phyloP scores from a whole-genome alignment of 2,329 filamentous ascomycete genomes.

The Cryoendolithus antarcticus region DNA sequence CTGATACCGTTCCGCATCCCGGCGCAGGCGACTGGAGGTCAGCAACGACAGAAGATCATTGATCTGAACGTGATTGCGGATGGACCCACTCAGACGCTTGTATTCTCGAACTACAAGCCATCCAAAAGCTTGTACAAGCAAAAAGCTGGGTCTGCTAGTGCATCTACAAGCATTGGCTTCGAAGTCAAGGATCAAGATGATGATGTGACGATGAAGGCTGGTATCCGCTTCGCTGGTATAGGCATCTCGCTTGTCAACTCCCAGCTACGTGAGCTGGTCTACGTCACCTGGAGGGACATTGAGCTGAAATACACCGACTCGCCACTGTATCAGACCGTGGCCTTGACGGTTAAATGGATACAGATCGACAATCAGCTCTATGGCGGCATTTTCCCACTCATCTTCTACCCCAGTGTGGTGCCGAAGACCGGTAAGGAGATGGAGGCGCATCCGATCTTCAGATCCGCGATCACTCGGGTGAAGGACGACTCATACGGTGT shows the following conservation, averaged over 20 bases:
- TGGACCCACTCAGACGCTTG: conserved; percentile 86
- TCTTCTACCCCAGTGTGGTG: conserved; percentile 93
- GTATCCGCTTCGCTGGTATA: conserved; percentile 77
- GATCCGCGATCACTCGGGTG: conserved; percentile 80
- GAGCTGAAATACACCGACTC: conserved; percentile 87
- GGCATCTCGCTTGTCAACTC: conserved; percentile 89
- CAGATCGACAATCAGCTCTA: conserved; percentile 98
- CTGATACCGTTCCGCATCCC: conserved; percentile 86
- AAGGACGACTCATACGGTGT: conserved; percentile 98
- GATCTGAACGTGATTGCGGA: conserved; percentile 94
- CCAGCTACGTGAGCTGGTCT: conserved; percentile 82
- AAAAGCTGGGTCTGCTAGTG: conserved; percentile 42
- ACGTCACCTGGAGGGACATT: conserved; percentile 84
- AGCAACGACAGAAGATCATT: conserved; percentile 66
- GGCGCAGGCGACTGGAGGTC: conserved; percentile 39
- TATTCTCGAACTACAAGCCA: conserved; percentile 83
- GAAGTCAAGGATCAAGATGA: conserved; percentile 90
- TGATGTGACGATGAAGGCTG: conserved; percentile 76
- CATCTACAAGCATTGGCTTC: conserved; percentile 58
- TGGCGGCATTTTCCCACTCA: conserved; percentile 93
- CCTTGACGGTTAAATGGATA: conserved; percentile 91
- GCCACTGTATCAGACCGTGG: conserved; percentile 82
- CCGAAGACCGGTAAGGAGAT: conserved; percentile 95
- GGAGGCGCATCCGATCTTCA: conserved; percentile 88
- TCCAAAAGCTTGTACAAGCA: conserved; percentile 85